Conservation (phyloP, 805 yeast genomes). For the Candida cerambycidarum region DNA sequence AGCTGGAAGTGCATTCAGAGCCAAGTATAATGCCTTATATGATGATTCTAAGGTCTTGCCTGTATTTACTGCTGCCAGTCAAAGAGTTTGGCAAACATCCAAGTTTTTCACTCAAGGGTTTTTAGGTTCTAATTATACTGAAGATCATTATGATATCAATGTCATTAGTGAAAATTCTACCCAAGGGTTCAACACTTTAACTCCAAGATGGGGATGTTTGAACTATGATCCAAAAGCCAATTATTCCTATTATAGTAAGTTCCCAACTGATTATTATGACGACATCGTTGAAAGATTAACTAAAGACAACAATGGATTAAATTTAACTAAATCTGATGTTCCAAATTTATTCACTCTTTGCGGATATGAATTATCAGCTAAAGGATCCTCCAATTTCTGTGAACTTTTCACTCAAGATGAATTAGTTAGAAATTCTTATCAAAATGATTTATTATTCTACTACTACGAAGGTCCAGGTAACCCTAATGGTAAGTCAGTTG, state of each 20-base stretch:
- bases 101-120: slow-evolving; percentile 60
- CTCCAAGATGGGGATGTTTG: slow-evolving; percentile 50
- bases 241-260: slow-evolving; percentile 22
- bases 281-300: slow-evolving; percentile 60
- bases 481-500: slow-evolving; percentile 55
- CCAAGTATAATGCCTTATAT: slow-evolving; percentile 50
- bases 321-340: slow-evolving; percentile 54
- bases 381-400: slow-evolving; percentile 68
- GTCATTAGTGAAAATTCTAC: slow-evolving; percentile 46
- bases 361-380: slow-evolving; percentile 72
- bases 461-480: slow-evolving; percentile 67
- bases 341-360: slow-evolving; percentile 57
- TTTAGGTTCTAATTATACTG: slow-evolving; percentile 44
- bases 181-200: slow-evolving; percentile 60
- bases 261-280: slow-evolving; percentile 44
- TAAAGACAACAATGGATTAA: slow-evolving; percentile 51
- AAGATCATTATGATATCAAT: slow-evolving; percentile 27
- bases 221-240: slow-evolving; percentile 32
- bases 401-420: slow-evolving; percentile 67
- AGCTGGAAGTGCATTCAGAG: slow-evolving; percentile 50
- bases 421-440: slow-evolving; percentile 61
- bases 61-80: slow-evolving; percentile 54
- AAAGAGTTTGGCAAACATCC: slow-evolving; percentile 57
- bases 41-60: slow-evolving; percentile 37
- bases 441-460: slow-evolving; percentile 56